A percentile compares a stretch with the other conserved stretches of the same genome.
phyloP scores from a whole-genome alignment of 352 stramenopile species.

The Globisporangium spinosum region DNA sequence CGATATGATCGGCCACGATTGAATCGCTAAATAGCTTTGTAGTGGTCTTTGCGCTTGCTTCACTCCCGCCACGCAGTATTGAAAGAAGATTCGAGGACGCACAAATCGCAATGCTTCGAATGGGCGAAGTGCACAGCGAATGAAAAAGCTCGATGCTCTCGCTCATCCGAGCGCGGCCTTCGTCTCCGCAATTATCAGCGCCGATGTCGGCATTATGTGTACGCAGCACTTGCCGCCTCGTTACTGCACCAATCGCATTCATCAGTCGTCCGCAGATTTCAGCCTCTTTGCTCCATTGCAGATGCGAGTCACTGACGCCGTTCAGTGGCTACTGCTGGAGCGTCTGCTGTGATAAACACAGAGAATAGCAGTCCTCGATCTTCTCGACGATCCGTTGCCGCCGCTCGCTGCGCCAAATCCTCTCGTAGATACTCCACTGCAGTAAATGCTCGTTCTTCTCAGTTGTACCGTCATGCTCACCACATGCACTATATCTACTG shows the following conservation, averaged over 20 bases:
- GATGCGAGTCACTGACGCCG: background rate
- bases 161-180: slow-evolving; percentile 9
- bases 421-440: background rate
- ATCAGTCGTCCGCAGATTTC: background rate
- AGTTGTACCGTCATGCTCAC: background rate
- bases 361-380: slow-evolving; percentile 3
- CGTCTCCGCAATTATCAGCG: background rate
- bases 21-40: slow-evolving; percentile 1
- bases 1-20: background rate
- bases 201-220: too few species aligned
- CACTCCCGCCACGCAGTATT: background rate
- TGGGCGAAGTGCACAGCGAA: background rate
- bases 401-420: slow-evolving; percentile 10
- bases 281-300: background rate
- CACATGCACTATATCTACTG: background rate
- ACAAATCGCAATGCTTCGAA: background rate
- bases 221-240: background rate
- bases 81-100: background rate
- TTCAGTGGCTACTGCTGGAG: background rate
- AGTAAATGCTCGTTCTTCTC: background rate
- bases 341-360: background rate
- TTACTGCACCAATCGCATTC: background rate
- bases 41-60: background rate
- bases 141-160: background rate
- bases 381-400: slow-evolving; percentile 1